Conservation (phyloP, 1,139 yeast genomes). For the Arxiozyma slooffiae region DNA sequence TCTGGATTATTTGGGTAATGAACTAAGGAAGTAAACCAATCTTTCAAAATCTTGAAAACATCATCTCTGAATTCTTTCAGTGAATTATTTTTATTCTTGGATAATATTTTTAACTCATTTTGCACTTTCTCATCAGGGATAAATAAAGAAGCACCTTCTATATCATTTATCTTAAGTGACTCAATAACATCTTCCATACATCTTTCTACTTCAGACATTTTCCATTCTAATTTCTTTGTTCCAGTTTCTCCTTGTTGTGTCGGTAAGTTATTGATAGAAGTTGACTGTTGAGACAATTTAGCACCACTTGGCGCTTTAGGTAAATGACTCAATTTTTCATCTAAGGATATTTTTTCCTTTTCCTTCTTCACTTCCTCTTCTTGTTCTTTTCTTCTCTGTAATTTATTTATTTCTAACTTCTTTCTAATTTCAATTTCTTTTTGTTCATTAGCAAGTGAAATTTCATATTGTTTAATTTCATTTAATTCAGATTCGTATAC, state of each 20-base stretch:
- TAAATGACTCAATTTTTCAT: constrained; percentile 5
- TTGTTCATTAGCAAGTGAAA: constrained; percentile 26
- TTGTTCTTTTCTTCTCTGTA: constrained; percentile 11
- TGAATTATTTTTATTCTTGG: not conserved
- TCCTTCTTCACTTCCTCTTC: constrained; percentile 2
- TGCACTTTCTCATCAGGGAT: constrained; percentile 2
- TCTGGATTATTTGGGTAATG: constrained; percentile 4
- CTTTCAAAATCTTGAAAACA: not conserved
- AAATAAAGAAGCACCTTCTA: not conserved
- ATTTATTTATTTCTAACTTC: constrained; percentile 17
- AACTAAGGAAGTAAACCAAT: constrained; percentile 2
- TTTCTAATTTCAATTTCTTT: constrained; percentile 22
- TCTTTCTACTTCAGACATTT: not conserved
- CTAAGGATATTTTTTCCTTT: not conserved
- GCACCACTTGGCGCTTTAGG: constrained; percentile 9
- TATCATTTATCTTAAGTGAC: not conserved
- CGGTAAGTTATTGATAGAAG: no score
- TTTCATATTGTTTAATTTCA: constrained; percentile 21
- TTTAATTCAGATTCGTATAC: constrained; percentile 21
- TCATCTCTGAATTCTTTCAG: constrained; percentile 1
- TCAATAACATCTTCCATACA: constrained; percentile 3
- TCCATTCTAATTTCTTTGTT: not conserved
- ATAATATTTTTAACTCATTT: not conserved
- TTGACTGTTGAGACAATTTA: not conserved
- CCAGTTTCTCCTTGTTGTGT: not conserved